phyloP scores from a whole-genome alignment of 371 early-diverging fungal genomes.

The Rhizopus delemar region DNA sequence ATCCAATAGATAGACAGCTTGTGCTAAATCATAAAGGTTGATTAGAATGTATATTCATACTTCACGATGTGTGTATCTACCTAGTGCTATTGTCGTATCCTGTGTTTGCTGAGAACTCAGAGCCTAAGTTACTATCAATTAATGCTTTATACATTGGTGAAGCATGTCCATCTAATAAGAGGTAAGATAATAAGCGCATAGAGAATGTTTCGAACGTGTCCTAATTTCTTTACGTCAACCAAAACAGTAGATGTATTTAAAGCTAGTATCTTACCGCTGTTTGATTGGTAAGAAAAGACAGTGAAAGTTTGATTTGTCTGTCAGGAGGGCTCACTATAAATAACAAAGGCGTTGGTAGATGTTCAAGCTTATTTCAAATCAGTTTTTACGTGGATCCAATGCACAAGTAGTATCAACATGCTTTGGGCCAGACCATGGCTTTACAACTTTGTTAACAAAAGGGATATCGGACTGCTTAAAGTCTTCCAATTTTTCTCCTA shows the following conservation, averaged over 20 bases:
- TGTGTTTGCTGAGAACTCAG: constrained; percentile 88
- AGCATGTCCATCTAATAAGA: constrained; percentile 86
- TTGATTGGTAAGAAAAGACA: constrained; percentile 81
- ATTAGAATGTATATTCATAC: not conserved
- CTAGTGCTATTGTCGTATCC: constrained; percentile 80
- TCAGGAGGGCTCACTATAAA: constrained; percentile 71
- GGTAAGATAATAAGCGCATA: constrained; percentile 74
- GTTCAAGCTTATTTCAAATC: not conserved
- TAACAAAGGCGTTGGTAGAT: constrained; percentile 1
- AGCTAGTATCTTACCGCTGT: constrained; percentile 51
- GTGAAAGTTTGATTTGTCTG: constrained; percentile 76
- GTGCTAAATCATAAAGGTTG: constrained; percentile 23
- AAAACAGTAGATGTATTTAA: not conserved
- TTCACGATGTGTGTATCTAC: constrained; percentile 22
- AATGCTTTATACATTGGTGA: constrained; percentile 95
- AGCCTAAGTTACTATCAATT: constrained; percentile 89
- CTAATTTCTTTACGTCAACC: constrained; percentile 26
- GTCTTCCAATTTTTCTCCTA: constrained; percentile 58
- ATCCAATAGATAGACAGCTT: constrained; percentile 65
- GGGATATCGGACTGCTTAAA: constrained; percentile 42
- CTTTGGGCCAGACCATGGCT: constrained; percentile 54
- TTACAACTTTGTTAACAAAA: constrained; percentile 55
- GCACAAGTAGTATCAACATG: constrained; percentile 62
- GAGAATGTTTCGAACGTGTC: constrained; percentile 84
- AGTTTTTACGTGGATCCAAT: constrained; percentile 69